Base-by-base conservation (phyloP, 169 alveolate species). In the Plasmodium adleri region DNA sequence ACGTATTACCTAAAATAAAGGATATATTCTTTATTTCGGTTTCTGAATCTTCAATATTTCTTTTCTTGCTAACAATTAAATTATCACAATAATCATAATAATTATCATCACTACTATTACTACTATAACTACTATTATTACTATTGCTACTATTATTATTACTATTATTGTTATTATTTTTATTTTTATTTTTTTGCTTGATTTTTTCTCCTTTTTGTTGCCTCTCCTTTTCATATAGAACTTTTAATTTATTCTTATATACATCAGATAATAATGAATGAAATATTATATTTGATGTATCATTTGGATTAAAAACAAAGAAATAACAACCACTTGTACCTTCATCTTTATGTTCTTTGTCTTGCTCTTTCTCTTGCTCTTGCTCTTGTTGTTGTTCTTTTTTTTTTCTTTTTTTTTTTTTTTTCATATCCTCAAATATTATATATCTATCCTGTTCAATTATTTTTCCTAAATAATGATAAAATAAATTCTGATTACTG, bases 281-380 rank as follows among this genome's bases (percentile, higher is more conserved):
- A 50, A 68, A 83, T 24, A 83, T 83, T 17, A 72, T 15, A 45
- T 83, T 83, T 13, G 80, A 83, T 49, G 62, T 70, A 15, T 83
- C 83, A 68, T 47, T 68, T 49, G 59, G 80, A 22, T 68, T 68
- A 12, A 32, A 49, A 8, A 68, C 43, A 83, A 83, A 83, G 13
- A 56, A 10, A 2, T 24, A 58, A 68, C 58, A 39, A 39, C 47
- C 47, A 5, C 47, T 39, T 5, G 32, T 75, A 22, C 12, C 17
- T 63, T 20, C 32, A 10, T 63, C 58, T 24, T 62, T 75, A 62
- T 75, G 47, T 39, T 39, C 47, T 32, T 32, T 0, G 0, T 32
- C 0, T 32, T 32, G 0, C 9, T 15, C n/a, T 68, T 76, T 10
- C 10, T 20, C 17, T 64, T 49, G 24, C 20, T 39, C 20, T 49